phyloP scores from a whole-genome alignment of 371 early-diverging fungal species.

The Circinella umbellata region DNA sequence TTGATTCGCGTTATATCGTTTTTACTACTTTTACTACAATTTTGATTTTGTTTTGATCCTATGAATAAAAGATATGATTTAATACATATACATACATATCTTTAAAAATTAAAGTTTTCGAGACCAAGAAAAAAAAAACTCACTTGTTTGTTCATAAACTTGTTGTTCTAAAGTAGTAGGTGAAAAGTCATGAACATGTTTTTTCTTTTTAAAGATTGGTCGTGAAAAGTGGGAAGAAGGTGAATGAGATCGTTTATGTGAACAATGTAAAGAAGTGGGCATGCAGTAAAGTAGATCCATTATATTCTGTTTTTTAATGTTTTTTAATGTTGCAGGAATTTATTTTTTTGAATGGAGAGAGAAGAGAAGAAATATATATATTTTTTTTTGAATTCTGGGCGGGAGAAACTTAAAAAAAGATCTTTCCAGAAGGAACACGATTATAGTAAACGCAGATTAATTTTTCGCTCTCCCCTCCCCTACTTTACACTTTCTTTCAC shows the following conservation, averaged over 20 bases:
- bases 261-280: conserved; percentile 5
- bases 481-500: not conserved
- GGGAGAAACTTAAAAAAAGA: not conserved
- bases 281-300: conserved; percentile 7
- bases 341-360: too few relatives aligned
- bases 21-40: not conserved
- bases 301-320: not conserved
- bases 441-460: too few relatives aligned
- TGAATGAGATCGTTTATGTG: conserved; percentile 5
- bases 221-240: not conserved
- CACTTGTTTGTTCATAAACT: not conserved
- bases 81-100: not conserved
- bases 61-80: not conserved
- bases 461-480: not conserved
- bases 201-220: conserved; percentile 3
- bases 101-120: not conserved
- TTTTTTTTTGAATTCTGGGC: too few relatives aligned
- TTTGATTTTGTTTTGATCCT: not conserved
- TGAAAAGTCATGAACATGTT: not conserved
- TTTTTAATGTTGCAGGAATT: not conserved
- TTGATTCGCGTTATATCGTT: conserved; percentile 2
- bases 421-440: not conserved
- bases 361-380: too few relatives aligned
- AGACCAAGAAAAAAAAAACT: not conserved
- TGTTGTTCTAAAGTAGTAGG: not conserved